Conservation (phyloP, 306 rosid species). For the Gleditsia sinensis region DNA sequence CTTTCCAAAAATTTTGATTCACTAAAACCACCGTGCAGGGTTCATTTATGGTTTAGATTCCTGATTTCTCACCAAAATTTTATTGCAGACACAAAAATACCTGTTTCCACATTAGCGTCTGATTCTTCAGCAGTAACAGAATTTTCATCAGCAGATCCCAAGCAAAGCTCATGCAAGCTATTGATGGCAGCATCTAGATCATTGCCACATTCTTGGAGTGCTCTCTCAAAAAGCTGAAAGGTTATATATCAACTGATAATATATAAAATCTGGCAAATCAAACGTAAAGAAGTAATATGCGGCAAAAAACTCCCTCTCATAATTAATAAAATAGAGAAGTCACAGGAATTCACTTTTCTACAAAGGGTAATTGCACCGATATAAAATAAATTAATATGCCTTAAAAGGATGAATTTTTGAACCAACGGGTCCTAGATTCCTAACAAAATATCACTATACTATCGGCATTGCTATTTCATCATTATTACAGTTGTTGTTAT, state of each 20-base stretch:
- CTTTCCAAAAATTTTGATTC: neutral
- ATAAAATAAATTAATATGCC: neutral
- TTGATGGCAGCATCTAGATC: constrained; percentile 86
- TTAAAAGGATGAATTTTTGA: neutral
- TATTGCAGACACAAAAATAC: constrained; percentile 37
- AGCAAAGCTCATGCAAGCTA: constrained; percentile 65
- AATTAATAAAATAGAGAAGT: neutral
- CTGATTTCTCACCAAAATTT: neutral
- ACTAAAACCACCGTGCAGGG: neutral
- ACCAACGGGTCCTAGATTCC: neutral
- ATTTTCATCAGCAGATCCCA: constrained; percentile 52
- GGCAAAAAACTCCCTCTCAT: neutral
- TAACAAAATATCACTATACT: neutral
- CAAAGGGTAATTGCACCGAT: neutral
- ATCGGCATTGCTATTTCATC: too few species aligned
- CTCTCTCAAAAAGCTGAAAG: constrained; percentile 78
- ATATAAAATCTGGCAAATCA: too few species aligned
- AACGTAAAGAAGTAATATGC: too few species aligned
- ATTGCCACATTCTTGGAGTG: constrained; percentile 75
- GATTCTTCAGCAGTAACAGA: constrained; percentile 38
- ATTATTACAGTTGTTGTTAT: neutral
- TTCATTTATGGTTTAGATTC: neutral
- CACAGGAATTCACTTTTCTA: neutral
- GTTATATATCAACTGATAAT: constrained; percentile 25
- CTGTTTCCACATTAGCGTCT: constrained; percentile 45